Base-by-base conservation (phyloP, 345 rosid genomes). In the Pistacia integerrima region DNA sequence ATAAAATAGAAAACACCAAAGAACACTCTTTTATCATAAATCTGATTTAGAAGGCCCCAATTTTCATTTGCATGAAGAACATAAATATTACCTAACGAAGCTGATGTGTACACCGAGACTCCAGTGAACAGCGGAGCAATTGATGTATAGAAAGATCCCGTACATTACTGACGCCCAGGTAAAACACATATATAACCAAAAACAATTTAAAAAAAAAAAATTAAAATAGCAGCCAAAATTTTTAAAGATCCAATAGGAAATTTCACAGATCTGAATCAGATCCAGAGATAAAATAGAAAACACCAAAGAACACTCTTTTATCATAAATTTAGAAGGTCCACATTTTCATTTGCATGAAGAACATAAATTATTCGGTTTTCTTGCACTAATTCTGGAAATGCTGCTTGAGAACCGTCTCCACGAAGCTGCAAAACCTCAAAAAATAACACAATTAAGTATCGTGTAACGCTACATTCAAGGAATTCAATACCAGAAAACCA, bases 61-160 rank as follows among this genome's bases (percentile, higher is more conserved):
- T 91, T 89, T 54, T 81, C 87, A 83, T 89, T 85, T 25, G 91
- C 94, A 73, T 89, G 90, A 76, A 96, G 97, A 35, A 96, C 97
- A 64, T 91, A 92, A 58, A 96, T 82, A 22, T 22, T 22, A 22
- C 22, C 22, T 22, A 22, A 22, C 22, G 22, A 22, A 22, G 22
- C 22, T 22, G 22, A 22, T 22, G 22, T 22, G 22, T 22, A 22
- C 22, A 22, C 22, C 22, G 22, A 22, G 22, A 22, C 22, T 22
- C 22, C 22, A 22, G 22, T 22, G 22, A 22, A 22, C 22, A 22
- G 22, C 22, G 22, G 22, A 22, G 22, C 22, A 22, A 22, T 22
- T 22, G 22, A 22, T 22, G 22, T 22, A 22, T 22, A 22, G 22
- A 22, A 22, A 22, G 22, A 22, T 22, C 22, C 22, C 22, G 22